Evolutionary conservation across 352 stramenopile species (phyloP), one percentile per base, ranked within the genome.

Genomic region (Phytopythium litorale): DNA sequence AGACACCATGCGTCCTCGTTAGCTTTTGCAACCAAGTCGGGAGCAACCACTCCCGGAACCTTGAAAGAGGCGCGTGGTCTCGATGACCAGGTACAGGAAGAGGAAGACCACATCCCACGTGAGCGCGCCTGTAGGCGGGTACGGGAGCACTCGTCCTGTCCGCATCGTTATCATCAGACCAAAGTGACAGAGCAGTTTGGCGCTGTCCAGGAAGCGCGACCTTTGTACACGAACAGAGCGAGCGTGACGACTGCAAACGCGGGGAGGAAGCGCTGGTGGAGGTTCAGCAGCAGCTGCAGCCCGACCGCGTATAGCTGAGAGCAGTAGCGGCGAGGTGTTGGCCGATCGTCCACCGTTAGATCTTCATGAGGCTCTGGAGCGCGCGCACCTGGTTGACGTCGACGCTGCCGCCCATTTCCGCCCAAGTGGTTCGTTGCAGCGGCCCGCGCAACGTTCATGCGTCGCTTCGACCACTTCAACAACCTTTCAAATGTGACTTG

Each of bases 221-320:
- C 67, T 79, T 96, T 96, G 74, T 96, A 96, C 37, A 70, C 63
- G 56, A 92, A 93, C 19, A 88, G 66, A 30, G 59, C 70, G 18
- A 81, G 52, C 6, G 78, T 78, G 25, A 79, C 30, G 13, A 61
- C n/a, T 21, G 88, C 63, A 60, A 91, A 96, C 45, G 67, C 65
- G 25, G 84, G 70, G 23, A 90, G 75, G 60, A 86, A 92, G 65
- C 76, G 80, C 37, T 88, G 71, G 57, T 94, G 87, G 15, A 78
- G 63, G 32, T 67, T 82, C n/a, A 96, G 78, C 18, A 88, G 76
- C n/a, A 87, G 62, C 64, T 96, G 81, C 62, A 91, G 65, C 13
- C 76, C 63, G 48, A 92, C 62, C 8, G 76, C 83, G 2, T 72
- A 71, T 35, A 88, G 58, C 73, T 66, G 40, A 30, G 21, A 25